A percentile compares a stretch with the other conserved stretches of the same genome.
Evolutionary conservation across 345 rosid genomes (phyloP).

Genomic region (Gossypium stocksii): DNA sequence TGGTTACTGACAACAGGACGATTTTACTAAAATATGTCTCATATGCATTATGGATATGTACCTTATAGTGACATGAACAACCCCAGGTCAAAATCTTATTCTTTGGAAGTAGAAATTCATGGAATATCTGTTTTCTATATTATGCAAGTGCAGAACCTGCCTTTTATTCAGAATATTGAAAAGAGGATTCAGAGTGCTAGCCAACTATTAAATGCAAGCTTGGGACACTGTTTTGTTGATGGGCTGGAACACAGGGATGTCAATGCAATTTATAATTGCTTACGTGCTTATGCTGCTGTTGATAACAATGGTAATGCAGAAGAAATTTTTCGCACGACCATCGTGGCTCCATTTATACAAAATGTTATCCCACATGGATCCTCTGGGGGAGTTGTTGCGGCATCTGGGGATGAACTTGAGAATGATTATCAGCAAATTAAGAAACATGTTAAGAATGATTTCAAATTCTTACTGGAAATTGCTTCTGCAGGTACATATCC

Average conservation of each 20-base stretch:
- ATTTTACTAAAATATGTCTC: neutral
- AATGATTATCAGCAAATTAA: conserved; percentile 73
- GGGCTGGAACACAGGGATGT: conserved; percentile 84
- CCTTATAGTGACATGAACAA: conserved; percentile 7
- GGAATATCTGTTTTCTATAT: conserved; percentile 43
- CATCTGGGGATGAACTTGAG: conserved; percentile 70
- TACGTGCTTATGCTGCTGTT: conserved; percentile 93
- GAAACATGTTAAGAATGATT: conserved; percentile 57
- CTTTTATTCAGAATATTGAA: conserved; percentile 95
- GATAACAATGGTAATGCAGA: conserved; percentile 78
- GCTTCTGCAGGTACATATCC: conserved; percentile 62
- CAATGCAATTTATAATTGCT: conserved; percentile 88
- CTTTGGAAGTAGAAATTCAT: conserved; percentile 6
- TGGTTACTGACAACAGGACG: neutral
- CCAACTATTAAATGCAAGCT: conserved; percentile 78
- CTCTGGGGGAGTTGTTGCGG: conserved; percentile 31
- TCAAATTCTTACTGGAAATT: conserved; percentile 79
- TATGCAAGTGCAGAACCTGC: conserved; percentile 97
- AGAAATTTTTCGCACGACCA: conserved; percentile 71
- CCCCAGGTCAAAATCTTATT: conserved; percentile 4
- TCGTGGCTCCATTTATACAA: conserved; percentile 70
- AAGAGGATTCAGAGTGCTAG: conserved; percentile 92
- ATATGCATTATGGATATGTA: conserved; percentile 3
- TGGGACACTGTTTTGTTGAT: conserved; percentile 91
- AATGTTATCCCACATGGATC: conserved; percentile 59